phyloP scores from a whole-genome alignment of 495 filamentous ascomycete species.

The Podospora comata region DNA sequence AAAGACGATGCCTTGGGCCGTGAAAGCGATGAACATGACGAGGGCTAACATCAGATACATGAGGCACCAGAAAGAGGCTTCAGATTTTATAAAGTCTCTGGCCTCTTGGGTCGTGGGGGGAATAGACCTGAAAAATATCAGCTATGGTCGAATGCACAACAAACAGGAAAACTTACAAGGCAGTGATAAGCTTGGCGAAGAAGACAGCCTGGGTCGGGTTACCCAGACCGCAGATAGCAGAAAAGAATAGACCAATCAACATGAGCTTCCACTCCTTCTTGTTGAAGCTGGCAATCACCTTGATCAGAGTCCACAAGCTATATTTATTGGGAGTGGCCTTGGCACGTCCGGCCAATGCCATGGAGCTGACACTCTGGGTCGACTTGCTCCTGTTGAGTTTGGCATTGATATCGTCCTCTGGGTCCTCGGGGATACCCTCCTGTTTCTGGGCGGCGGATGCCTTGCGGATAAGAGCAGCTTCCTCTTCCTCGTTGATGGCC shows the following conservation, averaged over 20 bases:
- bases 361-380: conserved; percentile 64
- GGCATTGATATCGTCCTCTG: conserved; percentile 55
- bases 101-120: conserved; percentile 34
- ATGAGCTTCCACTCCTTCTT: conserved; percentile 67
- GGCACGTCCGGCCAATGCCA: conserved; percentile 56
- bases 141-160: neutral
- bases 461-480: conserved; percentile 48
- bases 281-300: conserved; percentile 82
- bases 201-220: conserved; percentile 88
- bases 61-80: conserved; percentile 81
- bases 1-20: conserved; percentile 65
- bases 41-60: conserved; percentile 97
- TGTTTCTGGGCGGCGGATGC: conserved; percentile 34
- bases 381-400: conserved; percentile 63
- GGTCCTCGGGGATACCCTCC: conserved; percentile 45
- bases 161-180: conserved; percentile 28
- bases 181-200: conserved; percentile 80
- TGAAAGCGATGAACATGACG: conserved; percentile 67
- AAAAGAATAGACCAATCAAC: conserved; percentile 71
- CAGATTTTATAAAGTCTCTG: conserved; percentile 50
- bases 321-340: conserved; percentile 55
- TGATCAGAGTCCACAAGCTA: conserved; percentile 75
- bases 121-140: neutral
- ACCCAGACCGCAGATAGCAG: conserved; percentile 75
- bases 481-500: conserved; percentile 39